Evolutionary conservation across 805 yeast genomes (phyloP), one percentile per base, ranked within the genome.

Genomic region (Saccharomycopsis babjevae): DNA sequence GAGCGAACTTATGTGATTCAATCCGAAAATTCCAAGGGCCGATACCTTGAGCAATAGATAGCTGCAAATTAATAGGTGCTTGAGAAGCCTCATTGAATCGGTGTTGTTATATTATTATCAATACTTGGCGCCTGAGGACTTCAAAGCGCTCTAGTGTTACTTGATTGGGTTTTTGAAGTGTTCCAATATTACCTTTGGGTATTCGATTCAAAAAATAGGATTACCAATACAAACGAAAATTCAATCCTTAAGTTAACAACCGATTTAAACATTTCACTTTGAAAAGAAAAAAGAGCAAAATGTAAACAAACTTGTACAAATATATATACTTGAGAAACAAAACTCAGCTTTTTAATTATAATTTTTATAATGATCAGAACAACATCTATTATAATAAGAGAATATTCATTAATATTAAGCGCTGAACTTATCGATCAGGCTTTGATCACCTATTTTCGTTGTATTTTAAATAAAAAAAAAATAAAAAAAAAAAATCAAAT

Each of bases 1-100:
- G 54, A 70, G 68, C 25, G 60, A 39, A 20, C 57, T 57, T 25
- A 52, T 57, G 5, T 34, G 40, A 16, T 36, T 56, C 22, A 59
- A 46, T 5, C 62, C 62, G 3, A 59, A 32, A 16, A 43, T 59
- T 25, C 58, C 58, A 20, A 54, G 50, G 25, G 56, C 32, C 10
- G 52, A 46, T 25, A 7, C 32, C 1, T 22, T 46, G 32, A 46
- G 7, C 5, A 46, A 4, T 10, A 46, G 15, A 22, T 20, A 22
- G n/a, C 32, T 22, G 52, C 6, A 22, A 25, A 22, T 22, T 46
- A 22, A 22, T 5, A 10, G n/a, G 5, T 8, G 25, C 15, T 8
- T 46, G 16, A 25, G 11, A 13, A 34, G 38, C 15, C 10, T 34
- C 38, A 34, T 34, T 34, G 38, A 34, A 13, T 34, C 10, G 15